phyloP scores from a whole-genome alignment of 2,329 filamentous ascomycete genomes.

The Cadophora luteo-olivacea region DNA sequence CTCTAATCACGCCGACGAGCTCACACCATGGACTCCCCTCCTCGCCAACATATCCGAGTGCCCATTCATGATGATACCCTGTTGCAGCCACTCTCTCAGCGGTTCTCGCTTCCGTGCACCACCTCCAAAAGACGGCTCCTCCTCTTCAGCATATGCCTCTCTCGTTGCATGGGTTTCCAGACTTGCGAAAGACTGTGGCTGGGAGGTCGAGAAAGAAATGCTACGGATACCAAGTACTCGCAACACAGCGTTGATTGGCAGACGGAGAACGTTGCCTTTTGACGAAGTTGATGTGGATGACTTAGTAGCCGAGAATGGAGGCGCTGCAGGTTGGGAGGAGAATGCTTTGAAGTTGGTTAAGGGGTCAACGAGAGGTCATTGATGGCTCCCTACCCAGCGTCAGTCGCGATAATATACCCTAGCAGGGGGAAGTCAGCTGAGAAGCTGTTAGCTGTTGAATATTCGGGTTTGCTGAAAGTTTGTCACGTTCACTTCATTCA shows the following conservation, averaged over 20 bases:
- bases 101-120: conserved; percentile 77
- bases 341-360: conserved; percentile 68
- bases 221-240: conserved; percentile 91
- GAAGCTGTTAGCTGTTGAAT: background rate
- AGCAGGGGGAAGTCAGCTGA: background rate
- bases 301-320: conserved; percentile 59
- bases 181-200: conserved; percentile 76
- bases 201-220: conserved; percentile 80
- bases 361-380: conserved; percentile 45
- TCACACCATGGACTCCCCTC: conserved; percentile 94
- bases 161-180: conserved; percentile 79
- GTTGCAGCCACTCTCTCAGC: conserved; percentile 87
- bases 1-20: conserved; percentile 95
- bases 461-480: no score
- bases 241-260: conserved; percentile 82
- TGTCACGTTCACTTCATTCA: no score
- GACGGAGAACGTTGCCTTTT: conserved; percentile 46
- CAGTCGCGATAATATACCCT: background rate
- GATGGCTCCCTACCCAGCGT: background rate
- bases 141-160: conserved; percentile 78
- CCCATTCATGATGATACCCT: conserved; percentile 92
- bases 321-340: conserved; percentile 63
- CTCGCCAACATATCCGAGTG: conserved; percentile 77
- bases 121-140: conserved; percentile 49
- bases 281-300: conserved; percentile 50